Base-by-base conservation (phyloP, 768 basidiomycete genomes). In the Suillus subluteus region DNA sequence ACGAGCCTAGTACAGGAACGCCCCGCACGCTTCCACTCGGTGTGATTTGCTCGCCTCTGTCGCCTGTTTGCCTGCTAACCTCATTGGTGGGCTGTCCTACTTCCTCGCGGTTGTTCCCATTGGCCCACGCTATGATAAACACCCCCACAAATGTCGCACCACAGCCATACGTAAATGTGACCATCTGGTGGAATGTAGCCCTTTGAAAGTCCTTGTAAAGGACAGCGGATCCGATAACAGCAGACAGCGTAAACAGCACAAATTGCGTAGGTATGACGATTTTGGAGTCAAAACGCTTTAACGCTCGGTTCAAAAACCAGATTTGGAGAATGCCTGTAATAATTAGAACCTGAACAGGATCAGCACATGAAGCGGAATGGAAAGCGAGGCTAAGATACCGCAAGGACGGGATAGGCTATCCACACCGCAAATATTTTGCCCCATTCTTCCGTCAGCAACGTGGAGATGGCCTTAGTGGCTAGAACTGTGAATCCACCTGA, bases 261-360 rank as follows among this genome's bases (percentile, higher is more conserved):
- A 98, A 99, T 82, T 98, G 96, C 16, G 90, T 90, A 6, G 96
- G 97, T 69, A 99, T 94, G 32, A 98, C 96, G 62, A 90, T 92
- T 81, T 98, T 97, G 77, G 92, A 90, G 74, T 98, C 95, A 76
- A 98, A 99, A 26, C 89, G 87, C 89, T 94, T 96, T 56, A 98
- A 77, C 8, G 96, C 96, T 65, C 94, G 83, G 71, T 94, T 94
- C 62, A 94, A 83, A 73, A 94, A 95, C 70, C 85, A 83, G 67
- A 95, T 90, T 79, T 95, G 94, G n/a, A 92, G 89, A 58, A 95
- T 74, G 3, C 92, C 94, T 23, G 93, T 94, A 18, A 83, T 73
- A 30, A 87, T 62, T 37, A 95, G 85, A n/a, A 91, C 84, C 91
- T 93, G 61, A 11, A 58, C 52, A 32, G 5, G 55, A 37, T 73